Evolutionary conservation across 768 basidiomycete genomes (phyloP).

Genomic region (Lentinula sp.): DNA sequence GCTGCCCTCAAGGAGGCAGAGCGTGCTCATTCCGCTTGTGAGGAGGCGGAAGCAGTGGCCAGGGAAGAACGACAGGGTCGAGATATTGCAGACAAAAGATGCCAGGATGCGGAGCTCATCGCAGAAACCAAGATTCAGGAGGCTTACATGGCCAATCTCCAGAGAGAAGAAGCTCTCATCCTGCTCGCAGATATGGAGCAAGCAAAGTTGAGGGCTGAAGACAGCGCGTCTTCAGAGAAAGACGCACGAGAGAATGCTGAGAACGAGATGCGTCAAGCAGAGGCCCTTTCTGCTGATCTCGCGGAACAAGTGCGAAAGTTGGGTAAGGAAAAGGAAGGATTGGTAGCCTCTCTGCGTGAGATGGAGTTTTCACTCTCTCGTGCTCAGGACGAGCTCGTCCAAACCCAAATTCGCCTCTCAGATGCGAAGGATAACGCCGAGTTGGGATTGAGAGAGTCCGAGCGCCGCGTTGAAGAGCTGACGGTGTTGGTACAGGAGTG

Average conservation of each 20-base stretch:
- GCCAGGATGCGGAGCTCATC: not conserved
- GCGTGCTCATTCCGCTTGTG: constrained; percentile 7
- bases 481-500: constrained; percentile 1
- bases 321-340: not conserved
- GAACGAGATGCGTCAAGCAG: not conserved
- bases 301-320: not conserved
- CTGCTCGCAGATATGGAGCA: not conserved
- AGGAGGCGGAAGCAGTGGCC: not conserved
- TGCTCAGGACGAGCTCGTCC: not conserved
- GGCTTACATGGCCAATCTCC: not conserved
- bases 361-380: not conserved
- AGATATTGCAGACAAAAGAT: not conserved
- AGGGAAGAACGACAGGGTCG: not conserved
- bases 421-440: not conserved
- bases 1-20: constrained; percentile 1
- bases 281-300: not conserved
- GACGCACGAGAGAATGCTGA: not conserved
- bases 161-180: not conserved
- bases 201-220: not conserved
- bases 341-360: not conserved
- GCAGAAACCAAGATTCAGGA: not conserved
- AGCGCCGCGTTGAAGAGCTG: constrained; percentile 1
- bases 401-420: not conserved
- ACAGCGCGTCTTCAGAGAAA: not conserved
- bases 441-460: not conserved